A percentile compares a stretch with the other conserved stretches of the same genome.
These are phyloP conservation scores for Chrysophaeum taylorii DNA, from an alignment of 352 stramenopile genomes.

Conservation along the genomic window DNA sequence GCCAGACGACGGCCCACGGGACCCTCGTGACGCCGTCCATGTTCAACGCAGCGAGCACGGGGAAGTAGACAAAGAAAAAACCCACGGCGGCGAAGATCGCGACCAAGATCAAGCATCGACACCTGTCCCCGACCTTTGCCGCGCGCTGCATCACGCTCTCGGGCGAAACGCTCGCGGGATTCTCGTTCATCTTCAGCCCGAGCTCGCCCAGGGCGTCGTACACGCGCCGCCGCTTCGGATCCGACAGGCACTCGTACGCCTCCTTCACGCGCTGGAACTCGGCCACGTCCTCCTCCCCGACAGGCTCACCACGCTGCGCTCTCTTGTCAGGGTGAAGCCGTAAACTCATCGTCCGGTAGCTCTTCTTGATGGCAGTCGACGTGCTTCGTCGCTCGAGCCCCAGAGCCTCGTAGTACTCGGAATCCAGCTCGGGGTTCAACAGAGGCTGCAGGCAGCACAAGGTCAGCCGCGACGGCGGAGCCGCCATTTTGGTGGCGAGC, in stretches of 20 bases:
- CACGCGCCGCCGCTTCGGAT: slow-evolving; percentile 38
- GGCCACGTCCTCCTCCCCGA: slow-evolving; percentile 38
- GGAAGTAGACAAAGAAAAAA: slow-evolving; percentile 5
- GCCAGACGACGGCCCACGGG: background rate
- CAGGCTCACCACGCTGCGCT: slow-evolving; percentile 38
- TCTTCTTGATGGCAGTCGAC: slow-evolving; percentile 45
- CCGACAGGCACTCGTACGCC: slow-evolving; percentile 44
- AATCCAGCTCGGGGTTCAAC: slow-evolving; percentile 3
- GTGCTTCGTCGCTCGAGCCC: slow-evolving; percentile 33
- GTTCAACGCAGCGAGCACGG: background rate
- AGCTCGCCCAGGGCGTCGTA: slow-evolving; percentile 50
- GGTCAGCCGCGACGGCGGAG: background rate
- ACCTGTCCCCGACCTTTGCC: background rate
- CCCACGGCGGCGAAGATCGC: background rate
- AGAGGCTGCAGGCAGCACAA: slow-evolving; percentile 8
- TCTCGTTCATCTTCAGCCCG: slow-evolving; percentile 53
- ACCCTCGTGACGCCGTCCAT: background rate
- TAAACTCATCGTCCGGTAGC: slow-evolving; percentile 47
- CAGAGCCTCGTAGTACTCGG: slow-evolving; percentile 46
- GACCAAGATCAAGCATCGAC: background rate
- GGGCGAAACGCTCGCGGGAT: slow-evolving; percentile 41
- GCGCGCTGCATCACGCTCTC: background rate
- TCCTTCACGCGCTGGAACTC: slow-evolving; percentile 50
- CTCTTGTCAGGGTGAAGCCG: slow-evolving; percentile 58
- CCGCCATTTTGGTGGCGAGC: no score